phyloP scores from a whole-genome alignment of 2,329 filamentous ascomycete species.

The Xylaria sp. region DNA sequence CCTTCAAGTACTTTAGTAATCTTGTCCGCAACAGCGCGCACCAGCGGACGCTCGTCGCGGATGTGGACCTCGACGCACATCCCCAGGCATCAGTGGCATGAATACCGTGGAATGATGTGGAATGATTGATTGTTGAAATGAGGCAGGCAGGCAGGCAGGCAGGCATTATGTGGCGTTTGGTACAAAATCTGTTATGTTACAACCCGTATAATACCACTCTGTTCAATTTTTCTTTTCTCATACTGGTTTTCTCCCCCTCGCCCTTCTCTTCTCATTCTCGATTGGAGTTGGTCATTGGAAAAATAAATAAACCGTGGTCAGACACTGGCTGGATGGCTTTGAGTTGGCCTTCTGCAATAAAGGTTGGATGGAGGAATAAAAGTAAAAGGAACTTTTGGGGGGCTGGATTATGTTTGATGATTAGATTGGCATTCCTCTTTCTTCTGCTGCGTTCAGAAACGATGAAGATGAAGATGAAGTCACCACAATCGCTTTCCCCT shows the following conservation, averaged over 20 bases:
- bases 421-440: no score
- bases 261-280: background rate
- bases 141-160: conserved; percentile 7
- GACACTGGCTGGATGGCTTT: no score
- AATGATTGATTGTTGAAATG: conserved; percentile 29
- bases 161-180: conserved; percentile 36
- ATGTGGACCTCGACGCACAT: conserved; percentile 66
- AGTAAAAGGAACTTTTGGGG: no score
- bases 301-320: no score
- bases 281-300: background rate
- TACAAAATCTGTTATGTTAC: conserved; percentile 23
- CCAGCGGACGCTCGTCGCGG: conserved; percentile 62
- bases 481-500: no score
- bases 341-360: no score
- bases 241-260: background rate
- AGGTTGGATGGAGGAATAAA: no score
- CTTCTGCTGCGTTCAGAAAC: no score
- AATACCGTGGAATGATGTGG: conserved; percentile 11
- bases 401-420: no score
- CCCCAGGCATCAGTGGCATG: conserved; percentile 50
- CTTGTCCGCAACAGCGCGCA: conserved; percentile 74
- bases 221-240: conserved; percentile 12
- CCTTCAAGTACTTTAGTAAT: conserved; percentile 89
- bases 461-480: no score
- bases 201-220: conserved; percentile 37